Evolutionary conservation across 1,284 basidiomycete species (phyloP).

Genomic region (Leccinum ambiguum): DNA sequence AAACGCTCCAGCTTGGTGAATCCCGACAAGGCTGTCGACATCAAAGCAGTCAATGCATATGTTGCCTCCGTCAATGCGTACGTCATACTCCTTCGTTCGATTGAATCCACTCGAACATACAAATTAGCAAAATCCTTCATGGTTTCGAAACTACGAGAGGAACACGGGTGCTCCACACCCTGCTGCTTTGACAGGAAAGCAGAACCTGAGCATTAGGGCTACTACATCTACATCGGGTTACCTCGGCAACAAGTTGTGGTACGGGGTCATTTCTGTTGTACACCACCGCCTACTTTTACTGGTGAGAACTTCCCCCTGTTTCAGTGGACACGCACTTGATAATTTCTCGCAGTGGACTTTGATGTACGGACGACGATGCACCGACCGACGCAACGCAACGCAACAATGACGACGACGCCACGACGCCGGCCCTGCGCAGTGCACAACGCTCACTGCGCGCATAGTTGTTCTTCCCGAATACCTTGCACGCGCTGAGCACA

Average conservation of each 20-base stretch:
- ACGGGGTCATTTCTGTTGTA: slow-evolving; percentile 21
- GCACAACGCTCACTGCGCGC: no score
- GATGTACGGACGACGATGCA: slow-evolving; percentile 9
- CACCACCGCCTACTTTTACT: slow-evolving; percentile 14
- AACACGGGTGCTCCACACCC: slow-evolving; percentile 19
- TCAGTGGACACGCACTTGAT: background rate
- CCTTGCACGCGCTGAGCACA: no score
- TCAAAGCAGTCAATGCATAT: background rate
- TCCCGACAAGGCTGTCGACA: slow-evolving; percentile 13
- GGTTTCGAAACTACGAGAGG: slow-evolving; percentile 17
- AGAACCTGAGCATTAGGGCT: slow-evolving; percentile 6
- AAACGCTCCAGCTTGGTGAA: slow-evolving; percentile 19
- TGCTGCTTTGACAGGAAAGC: background rate
- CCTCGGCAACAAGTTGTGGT: slow-evolving; percentile 15
- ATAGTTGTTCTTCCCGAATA: no score
- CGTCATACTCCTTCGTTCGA: background rate
- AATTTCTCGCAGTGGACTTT: slow-evolving; percentile 17
- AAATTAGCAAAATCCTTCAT: slow-evolving; percentile 21
- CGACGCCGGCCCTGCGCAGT: no score
- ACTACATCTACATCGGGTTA: slow-evolving; percentile 17
- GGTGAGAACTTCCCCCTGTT: slow-evolving; percentile 11
- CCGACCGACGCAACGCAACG: no score
- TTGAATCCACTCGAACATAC: background rate
- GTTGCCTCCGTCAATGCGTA: slow-evolving; percentile 13
- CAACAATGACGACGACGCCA: no score